Evolutionary conservation across 805 yeast species (phyloP), one percentile per base, ranked within the genome.

Genomic region (Cyberlindnera nakhonratchasimensis): DNA sequence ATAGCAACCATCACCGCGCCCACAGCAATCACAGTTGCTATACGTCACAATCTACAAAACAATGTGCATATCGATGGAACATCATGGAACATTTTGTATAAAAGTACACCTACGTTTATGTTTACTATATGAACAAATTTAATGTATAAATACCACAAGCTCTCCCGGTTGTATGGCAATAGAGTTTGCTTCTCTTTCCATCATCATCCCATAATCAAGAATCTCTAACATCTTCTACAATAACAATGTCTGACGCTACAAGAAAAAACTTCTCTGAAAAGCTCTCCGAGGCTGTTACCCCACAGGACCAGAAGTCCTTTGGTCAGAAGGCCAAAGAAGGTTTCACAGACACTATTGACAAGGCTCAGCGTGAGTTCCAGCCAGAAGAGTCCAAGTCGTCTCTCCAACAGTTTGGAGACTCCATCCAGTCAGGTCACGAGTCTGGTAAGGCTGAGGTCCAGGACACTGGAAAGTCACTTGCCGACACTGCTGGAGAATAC

Each of bases 231-330:
- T 34, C 20, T n/a, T n/a, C n/a, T n/a, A 32, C 29, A 22, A 23
- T 26, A 23, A 61, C 29, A 49, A 69, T 69, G 73, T 67, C 73
- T 44, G 73, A 68, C 68, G 60, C 74, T 48, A 86, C 84, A 58
- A 84, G 96, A 82, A 87, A 88, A 71, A 69, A 76, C 62, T 74
- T 87, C 61, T 54, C 80, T 51, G 83, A 82, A 63, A 85, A 86
- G 67, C 67, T 76, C 54, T 44, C 74, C 40, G 95, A 87, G 72
- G 58, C 75, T 32, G 46, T 82, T 32, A 83, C 75, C 52, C 95
- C 95, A 52, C 82, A 87, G 50, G 65, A 75, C 44, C 75, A 82
- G 65, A 88, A 88, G 70, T 56, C 80, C 29, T 65, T 68, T 58
- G 63, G 69, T 40, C 82, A 85, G 58, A 70, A 83, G 68, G 81